These are phyloP conservation scores for Ballota nigra DNA, from an alignment of 257 asterid species.

Conservation along the genomic window DNA sequence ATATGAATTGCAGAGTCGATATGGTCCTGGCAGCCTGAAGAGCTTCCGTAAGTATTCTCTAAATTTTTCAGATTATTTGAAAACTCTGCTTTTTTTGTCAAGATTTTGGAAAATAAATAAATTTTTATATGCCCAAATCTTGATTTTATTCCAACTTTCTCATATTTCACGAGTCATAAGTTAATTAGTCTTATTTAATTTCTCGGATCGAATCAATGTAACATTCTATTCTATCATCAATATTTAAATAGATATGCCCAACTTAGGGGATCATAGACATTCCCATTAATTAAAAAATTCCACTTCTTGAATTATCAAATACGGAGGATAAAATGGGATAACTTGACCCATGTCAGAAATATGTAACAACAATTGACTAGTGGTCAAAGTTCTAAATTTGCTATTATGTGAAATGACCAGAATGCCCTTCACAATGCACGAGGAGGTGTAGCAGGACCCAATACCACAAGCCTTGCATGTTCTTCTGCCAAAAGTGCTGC, in stretches of 20 bases:
- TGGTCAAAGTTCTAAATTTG: not conserved
- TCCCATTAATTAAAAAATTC: not conserved
- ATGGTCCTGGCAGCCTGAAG: slow-evolving; percentile 52
- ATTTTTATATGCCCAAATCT: not conserved
- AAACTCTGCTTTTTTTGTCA: not conserved
- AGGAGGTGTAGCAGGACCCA: slow-evolving; percentile 62
- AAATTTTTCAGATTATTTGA: not conserved
- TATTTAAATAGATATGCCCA: no score
- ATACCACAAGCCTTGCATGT: slow-evolving; percentile 79
- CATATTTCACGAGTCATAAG: no score
- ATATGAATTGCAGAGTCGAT: slow-evolving; percentile 19
- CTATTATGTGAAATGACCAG: slow-evolving; percentile 40
- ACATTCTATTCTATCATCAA: not conserved
- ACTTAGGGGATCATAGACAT: not conserved
- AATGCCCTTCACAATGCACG: slow-evolving; percentile 66
- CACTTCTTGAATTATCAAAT: not conserved
- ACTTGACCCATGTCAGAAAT: slow-evolving; percentile 5
- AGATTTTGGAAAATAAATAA: not conserved
- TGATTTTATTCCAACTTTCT: no score
- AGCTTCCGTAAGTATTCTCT: slow-evolving; percentile 43
- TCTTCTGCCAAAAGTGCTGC: slow-evolving; percentile 86
- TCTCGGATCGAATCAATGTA: no score
- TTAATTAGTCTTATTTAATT: no score
- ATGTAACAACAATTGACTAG: not conserved
- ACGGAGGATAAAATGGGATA: no score